Evolutionary conservation across 257 asterid species (phyloP).

Genomic region (Ocimum tenuiflorum): DNA sequence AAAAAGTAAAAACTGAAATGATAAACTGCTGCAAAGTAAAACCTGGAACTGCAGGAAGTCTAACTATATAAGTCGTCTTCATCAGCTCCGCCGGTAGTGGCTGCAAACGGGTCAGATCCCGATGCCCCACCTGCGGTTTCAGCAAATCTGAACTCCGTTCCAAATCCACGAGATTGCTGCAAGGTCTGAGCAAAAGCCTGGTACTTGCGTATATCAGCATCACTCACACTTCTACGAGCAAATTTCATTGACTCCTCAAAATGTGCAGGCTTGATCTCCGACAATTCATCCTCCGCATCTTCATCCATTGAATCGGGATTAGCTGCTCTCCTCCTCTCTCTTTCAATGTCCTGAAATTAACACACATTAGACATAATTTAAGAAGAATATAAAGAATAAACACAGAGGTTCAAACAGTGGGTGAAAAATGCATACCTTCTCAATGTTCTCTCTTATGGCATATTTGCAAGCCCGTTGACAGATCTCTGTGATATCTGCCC

Average conservation of each 20-base stretch:
- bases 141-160: constrained; percentile 43
- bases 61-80: constrained; percentile 54
- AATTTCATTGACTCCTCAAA: constrained; percentile 66
- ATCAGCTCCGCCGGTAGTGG: constrained; percentile 42
- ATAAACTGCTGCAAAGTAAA: not conserved
- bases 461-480: constrained; percentile 63
- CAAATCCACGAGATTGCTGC: constrained; percentile 62
- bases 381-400: not conserved
- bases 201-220: constrained; percentile 54
- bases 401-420: not conserved
- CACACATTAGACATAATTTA: not conserved
- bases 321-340: constrained; percentile 36
- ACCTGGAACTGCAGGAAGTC: not conserved
- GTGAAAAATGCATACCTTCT: constrained; percentile 27
- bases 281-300: constrained; percentile 43
- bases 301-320: constrained; percentile 61
- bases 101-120: constrained; percentile 45
- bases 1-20: not conserved
- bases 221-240: constrained; percentile 60
- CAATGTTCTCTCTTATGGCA: constrained; percentile 53
- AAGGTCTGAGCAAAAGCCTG: constrained; percentile 61
- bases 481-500: constrained; percentile 57
- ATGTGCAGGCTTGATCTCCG: constrained; percentile 51
- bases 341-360: constrained; percentile 45
- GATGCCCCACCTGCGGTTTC: constrained; percentile 30